Evolutionary conservation across 2,329 filamentous ascomycete genomes (phyloP).

Genomic region (Fonsecaea pedrosoi): DNA sequence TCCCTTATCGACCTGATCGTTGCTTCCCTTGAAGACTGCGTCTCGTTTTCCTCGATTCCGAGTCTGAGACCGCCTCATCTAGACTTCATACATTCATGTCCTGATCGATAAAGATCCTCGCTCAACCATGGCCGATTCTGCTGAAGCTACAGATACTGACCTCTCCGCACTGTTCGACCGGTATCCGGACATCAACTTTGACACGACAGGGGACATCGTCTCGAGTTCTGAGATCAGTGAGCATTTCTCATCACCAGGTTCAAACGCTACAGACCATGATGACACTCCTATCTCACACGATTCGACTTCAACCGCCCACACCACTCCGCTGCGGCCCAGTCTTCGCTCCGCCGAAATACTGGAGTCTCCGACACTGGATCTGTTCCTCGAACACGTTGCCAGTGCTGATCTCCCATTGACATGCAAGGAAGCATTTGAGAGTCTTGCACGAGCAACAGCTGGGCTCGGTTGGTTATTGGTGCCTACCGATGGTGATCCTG

Average conservation of each 20-base stretch:
- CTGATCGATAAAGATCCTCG: background rate
- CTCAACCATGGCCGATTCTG: conserved; percentile 16
- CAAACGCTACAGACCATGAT: conserved; percentile 28
- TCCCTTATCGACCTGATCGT: background rate
- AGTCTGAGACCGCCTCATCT: background rate
- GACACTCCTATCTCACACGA: conserved; percentile 19
- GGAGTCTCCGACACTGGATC: conserved; percentile 7
- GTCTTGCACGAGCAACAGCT: conserved; percentile 25
- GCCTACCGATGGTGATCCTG: background rate
- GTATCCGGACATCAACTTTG: conserved; percentile 40
- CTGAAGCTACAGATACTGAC: conserved; percentile 24
- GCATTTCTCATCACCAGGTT: conserved; percentile 32
- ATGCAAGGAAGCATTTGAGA: conserved; percentile 21
- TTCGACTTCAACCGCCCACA: conserved; percentile 32
- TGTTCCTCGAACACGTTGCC: conserved; percentile 21
- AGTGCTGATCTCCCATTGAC: conserved; percentile 27
- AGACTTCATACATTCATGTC: background rate
- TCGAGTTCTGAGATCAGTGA: conserved; percentile 3
- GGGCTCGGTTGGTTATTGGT: conserved; percentile 20
- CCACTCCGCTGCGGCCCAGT: conserved; percentile 28
- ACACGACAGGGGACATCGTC: conserved; percentile 12
- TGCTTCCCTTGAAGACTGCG: background rate
- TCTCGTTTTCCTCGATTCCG: background rate
- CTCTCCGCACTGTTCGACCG: conserved; percentile 29
- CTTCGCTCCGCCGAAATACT: background rate